Evolutionary conservation across 2,329 filamentous ascomycete genomes (phyloP), one percentile per base, ranked within the genome.

Genomic region (Alternaria angustiovoidea): DNA sequence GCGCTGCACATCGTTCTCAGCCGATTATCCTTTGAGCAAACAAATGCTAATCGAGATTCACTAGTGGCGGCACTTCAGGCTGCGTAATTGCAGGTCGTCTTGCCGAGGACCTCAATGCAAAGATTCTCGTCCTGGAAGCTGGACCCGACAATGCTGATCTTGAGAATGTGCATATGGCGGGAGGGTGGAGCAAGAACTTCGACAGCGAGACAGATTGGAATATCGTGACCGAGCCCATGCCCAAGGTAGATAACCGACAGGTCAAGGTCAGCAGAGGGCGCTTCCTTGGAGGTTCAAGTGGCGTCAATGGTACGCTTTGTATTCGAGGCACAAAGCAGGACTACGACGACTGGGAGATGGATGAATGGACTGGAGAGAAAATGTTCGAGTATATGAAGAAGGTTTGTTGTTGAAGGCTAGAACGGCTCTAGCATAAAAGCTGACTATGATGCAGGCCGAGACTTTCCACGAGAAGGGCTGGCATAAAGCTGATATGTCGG

Each of bases 391-490:
- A 84, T 54, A 88, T 88, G 82, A 80, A 75, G 51, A 87, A 86
- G 71, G 84, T 69, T 47, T 1, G 53, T 26, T 4, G 2, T 43
- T 1, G 6, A 18, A 7, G 5, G 12, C n/a, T 5, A 7, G 24
- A 2, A 6, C 2, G 22, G 0, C 7, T 11, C 1, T 14, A 1
- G 38, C 4, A 12, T 1, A 7, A 1, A 18, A 14, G 18, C 54
- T 62, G 14, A 64, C 26, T 4, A 1, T 28, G 0, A 24, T 18
- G 7, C 16, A 74, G 73, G 82, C 84, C 41, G 87, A 89, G 64
- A 86, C 82, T 2, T 89, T 88, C 66, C 83, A 88, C 56, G 69
- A 75, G 20, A 88, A 88, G 68, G 75, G 82, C 28, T 88, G 86
- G 86, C 87, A 87, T 72, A 71, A 86, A 34, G 82, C 81, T 2